phyloP scores from a whole-genome alignment of 2,329 filamentous ascomycete species.

The Xylariaceae sp. region DNA sequence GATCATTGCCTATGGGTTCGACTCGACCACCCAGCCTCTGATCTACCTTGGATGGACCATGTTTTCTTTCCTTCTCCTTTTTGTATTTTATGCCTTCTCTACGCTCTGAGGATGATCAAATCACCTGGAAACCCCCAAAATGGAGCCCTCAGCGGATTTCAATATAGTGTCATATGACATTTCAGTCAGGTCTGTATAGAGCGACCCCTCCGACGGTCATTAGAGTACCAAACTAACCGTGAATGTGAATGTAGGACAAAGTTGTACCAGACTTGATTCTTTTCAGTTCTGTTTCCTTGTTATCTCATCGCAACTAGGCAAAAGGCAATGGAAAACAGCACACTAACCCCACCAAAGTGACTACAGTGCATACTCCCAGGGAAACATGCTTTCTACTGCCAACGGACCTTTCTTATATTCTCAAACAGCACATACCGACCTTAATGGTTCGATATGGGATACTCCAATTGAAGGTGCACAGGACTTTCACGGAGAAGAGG shows the following conservation, averaged over 20 bases:
- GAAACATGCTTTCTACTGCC: slow-evolving; percentile 46
- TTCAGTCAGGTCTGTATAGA: slow-evolving; percentile 38
- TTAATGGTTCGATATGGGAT: slow-evolving; percentile 53
- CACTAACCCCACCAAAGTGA: slow-evolving; percentile 56
- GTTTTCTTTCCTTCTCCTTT: background rate
- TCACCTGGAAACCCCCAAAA: background rate
- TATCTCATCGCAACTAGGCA: slow-evolving; percentile 26
- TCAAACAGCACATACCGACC: slow-evolving; percentile 58
- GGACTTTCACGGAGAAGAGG: slow-evolving; percentile 58
- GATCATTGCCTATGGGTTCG: too few relatives aligned
- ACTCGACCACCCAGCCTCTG: too few relatives aligned
- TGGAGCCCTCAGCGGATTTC: slow-evolving; percentile 3
- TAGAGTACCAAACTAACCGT: slow-evolving; percentile 32
- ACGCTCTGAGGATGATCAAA: too few relatives aligned
- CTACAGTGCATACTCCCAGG: slow-evolving; percentile 51
- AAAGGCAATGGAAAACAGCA: slow-evolving; percentile 46
- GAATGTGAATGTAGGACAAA: slow-evolving; percentile 46
- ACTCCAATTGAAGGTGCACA: slow-evolving; percentile 56
- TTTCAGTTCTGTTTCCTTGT: slow-evolving; percentile 31
- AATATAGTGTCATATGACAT: slow-evolving; percentile 15
- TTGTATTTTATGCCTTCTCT: too few relatives aligned
- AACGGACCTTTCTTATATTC: slow-evolving; percentile 54
- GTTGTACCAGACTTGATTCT: slow-evolving; percentile 47
- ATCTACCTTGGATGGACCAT: too few relatives aligned
- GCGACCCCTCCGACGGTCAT: slow-evolving; percentile 18